Evolutionary conservation across 1,284 basidiomycete genomes (phyloP), one percentile per base, ranked within the genome.

Genomic region (Irpex sp.): DNA sequence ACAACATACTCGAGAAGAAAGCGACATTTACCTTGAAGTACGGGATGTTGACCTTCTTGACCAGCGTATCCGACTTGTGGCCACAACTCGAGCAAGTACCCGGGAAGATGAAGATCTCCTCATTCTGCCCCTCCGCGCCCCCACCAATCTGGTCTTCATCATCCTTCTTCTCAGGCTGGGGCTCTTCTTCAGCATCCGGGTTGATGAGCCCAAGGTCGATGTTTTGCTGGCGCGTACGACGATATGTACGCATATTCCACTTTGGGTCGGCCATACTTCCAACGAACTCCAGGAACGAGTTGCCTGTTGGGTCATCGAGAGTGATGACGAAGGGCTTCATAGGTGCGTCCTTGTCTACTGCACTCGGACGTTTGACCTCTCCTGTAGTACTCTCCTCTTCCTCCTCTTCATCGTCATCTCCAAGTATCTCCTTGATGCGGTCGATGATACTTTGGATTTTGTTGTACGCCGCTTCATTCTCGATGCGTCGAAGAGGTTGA

Each of bases 21-120:
- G 15, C 40, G 11, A 40, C 7, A 19, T 64, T 21, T 64, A 92
- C 94, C 83, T 99, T 94, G 84, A 99, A 99, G 78, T 99, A 97
- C 0, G 97, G 97, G 68, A 99, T 98, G 71, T 89, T 89, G 71
- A 99, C 92, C 73, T 93, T 94, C 83, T 99, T 97, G 94, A 99
- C 98, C 69, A 89, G 80, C 0, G 97, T 99, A 72, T 94, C 85
- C 21, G 95, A 81, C 6, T 86, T 82, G 65, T 91, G 90, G 2
- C 91, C 90, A 76, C 97, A 99, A 66, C 92, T 93, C 7, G 93
- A 93, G 76, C 97, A 99, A 2, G 85, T 81, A 0, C 94, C 93
- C 0, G 89, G 92, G 81, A 99, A 99, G 13, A 88, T 85, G 74
- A 88, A 94, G 9, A 99, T 85, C 75, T 99, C 97, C 66, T 98